Conservation (phyloP, 192 early-diverging fungal species). For the Backusella tarrabulga region DNA sequence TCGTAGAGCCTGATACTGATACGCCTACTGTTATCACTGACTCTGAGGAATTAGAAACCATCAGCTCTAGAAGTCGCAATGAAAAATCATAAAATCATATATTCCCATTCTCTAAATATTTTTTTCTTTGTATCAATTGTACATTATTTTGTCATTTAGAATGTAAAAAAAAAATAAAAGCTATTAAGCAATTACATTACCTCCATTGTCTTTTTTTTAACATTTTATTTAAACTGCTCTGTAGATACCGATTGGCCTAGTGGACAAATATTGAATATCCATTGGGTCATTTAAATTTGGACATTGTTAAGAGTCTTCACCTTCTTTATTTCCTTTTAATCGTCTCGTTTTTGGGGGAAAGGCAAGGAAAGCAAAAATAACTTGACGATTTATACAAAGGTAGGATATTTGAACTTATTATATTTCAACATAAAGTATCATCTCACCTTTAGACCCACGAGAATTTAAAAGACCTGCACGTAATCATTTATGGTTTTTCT, state of each 20-base stretch:
- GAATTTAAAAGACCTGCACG: not conserved
- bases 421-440: not conserved
- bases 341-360: not conserved
- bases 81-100: not conserved
- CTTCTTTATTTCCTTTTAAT: not conserved
- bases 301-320: not conserved
- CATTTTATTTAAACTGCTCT: not conserved
- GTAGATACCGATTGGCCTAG: not conserved
- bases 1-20: not conserved
- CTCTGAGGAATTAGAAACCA: not conserved
- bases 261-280: not conserved
- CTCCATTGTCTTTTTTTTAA: not conserved
- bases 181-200: not conserved
- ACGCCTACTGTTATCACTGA: not conserved
- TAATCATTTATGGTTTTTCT: not conserved
- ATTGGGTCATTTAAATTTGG: not conserved
- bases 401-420: not conserved
- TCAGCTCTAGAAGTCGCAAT: not conserved
- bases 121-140: not conserved
- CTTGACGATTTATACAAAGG: not conserved
- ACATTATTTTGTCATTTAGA: not conserved
- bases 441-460: not conserved
- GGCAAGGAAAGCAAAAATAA: not conserved
- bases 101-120: not conserved
- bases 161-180: not conserved